Evolutionary conservation across 495 filamentous ascomycete species (phyloP).

Genomic region (Penicillium pancosmium): DNA sequence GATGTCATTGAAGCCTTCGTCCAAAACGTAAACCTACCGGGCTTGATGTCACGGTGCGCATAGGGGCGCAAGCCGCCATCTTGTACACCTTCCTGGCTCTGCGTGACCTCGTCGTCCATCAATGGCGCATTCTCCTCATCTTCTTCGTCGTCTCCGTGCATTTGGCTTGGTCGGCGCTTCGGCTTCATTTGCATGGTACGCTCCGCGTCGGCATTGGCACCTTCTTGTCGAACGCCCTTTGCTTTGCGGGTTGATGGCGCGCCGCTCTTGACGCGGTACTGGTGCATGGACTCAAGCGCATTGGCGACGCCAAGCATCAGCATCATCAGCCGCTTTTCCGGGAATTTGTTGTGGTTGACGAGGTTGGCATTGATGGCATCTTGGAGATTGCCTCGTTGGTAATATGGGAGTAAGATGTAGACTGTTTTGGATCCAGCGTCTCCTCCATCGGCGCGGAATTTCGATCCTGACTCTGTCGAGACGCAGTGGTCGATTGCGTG

Average conservation of each 20-base stretch:
- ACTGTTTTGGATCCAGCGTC: slow-evolving; percentile 82
- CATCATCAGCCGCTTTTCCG: slow-evolving; percentile 83
- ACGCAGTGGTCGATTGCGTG: slow-evolving; percentile 84
- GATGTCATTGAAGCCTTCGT: too few species aligned
- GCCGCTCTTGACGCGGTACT: slow-evolving; percentile 70
- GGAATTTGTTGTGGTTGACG: slow-evolving; percentile 94
- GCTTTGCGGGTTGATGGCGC: slow-evolving; percentile 57
- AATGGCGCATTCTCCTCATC: slow-evolving; percentile 78
- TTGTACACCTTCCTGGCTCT: slow-evolving; percentile 68
- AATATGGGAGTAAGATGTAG: slow-evolving; percentile 95
- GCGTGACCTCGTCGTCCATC: slow-evolving; percentile 81
- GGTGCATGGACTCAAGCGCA: slow-evolving; percentile 87
- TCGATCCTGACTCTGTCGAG: slow-evolving; percentile 59
- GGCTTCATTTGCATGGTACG: slow-evolving; percentile 57
- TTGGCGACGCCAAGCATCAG: slow-evolving; percentile 90
- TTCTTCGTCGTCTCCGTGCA: slow-evolving; percentile 57
- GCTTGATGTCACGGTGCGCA: slow-evolving; percentile 96
- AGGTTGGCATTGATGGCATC: slow-evolving; percentile 98
- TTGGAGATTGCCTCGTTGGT: slow-evolving; percentile 90
- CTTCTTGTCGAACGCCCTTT: slow-evolving; percentile 61
- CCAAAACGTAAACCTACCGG: slow-evolving; percentile 57
- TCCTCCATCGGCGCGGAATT: slow-evolving; percentile 58
- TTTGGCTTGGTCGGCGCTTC: slow-evolving; percentile 46
- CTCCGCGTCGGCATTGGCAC: slow-evolving; percentile 63
- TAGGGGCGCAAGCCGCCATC: slow-evolving; percentile 78